A percentile compares a stretch with the other conserved stretches of the same genome.
Conservation (phyloP, 345 rosid genomes). For the Litchi chinensis region DNA sequence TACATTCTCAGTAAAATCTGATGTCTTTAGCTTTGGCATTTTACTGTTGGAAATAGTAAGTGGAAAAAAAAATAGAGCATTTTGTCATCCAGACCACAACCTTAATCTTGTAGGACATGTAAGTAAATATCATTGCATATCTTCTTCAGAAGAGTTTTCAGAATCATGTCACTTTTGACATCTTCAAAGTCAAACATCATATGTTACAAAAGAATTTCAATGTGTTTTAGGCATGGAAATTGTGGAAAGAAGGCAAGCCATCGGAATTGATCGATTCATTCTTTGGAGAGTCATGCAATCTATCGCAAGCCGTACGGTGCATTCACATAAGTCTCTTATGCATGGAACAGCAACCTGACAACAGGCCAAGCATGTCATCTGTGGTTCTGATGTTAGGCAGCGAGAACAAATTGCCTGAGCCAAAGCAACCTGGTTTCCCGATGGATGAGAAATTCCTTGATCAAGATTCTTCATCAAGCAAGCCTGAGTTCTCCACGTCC, state of each 20-base stretch:
- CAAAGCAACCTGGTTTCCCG: constrained; percentile 27
- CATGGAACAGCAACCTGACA: constrained; percentile 43
- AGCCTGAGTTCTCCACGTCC: constrained; percentile 8
- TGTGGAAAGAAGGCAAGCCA: constrained; percentile 32
- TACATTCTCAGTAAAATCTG: constrained; percentile 40
- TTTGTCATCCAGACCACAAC: constrained; percentile 23
- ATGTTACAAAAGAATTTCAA: not conserved
- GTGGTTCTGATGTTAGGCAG: constrained; percentile 48
- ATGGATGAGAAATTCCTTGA: constrained; percentile 19
- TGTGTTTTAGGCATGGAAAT: constrained; percentile 41
- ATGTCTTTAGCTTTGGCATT: constrained; percentile 45
- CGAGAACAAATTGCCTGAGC: constrained; percentile 33
- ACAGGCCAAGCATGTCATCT: constrained; percentile 46
- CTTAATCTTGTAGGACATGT: constrained; percentile 32
- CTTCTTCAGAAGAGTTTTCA: not conserved
- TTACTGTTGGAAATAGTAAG: constrained; percentile 39
- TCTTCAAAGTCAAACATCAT: not conserved
- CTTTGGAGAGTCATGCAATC: not conserved
- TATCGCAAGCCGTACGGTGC: constrained; percentile 32
- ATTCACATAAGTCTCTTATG: constrained; percentile 47
- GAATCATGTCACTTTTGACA: no score
- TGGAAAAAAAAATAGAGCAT: constrained; percentile 28
- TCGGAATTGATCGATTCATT: no score
- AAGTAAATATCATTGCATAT: not conserved
- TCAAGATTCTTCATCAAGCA: constrained; percentile 23